phyloP scores from a whole-genome alignment of 345 rosid genomes.

The Anacardium occidentale region DNA sequence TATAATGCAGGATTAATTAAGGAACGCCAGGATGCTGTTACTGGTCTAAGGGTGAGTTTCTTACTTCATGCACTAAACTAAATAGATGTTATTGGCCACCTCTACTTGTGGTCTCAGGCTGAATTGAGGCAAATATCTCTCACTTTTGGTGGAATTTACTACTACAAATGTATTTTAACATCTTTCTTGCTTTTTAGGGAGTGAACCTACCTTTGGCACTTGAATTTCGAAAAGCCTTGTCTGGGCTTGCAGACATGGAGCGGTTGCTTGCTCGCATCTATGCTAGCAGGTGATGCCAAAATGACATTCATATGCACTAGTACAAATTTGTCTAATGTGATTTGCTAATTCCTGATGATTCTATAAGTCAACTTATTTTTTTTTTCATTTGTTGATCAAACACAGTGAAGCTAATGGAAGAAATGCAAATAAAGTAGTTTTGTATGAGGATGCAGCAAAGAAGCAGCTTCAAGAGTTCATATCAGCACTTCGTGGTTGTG shows the following conservation, averaged over 20 bases:
- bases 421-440: constrained; percentile 75
- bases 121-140: constrained; percentile 1
- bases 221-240: constrained; percentile 74
- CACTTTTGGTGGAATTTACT: not conserved
- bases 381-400: constrained; percentile 12
- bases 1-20: constrained; percentile 58
- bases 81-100: not conserved
- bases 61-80: not conserved
- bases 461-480: constrained; percentile 86
- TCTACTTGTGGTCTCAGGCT: not conserved
- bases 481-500: constrained; percentile 83
- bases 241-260: constrained; percentile 94
- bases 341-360: not conserved
- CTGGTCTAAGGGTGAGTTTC: constrained; percentile 67
- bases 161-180: constrained; percentile 8
- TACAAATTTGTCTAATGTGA: not conserved
- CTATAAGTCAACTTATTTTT: not conserved
- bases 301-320: constrained; percentile 13
- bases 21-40: constrained; percentile 95
- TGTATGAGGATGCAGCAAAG: constrained; percentile 91
- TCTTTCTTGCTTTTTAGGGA: constrained; percentile 52
- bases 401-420: constrained; percentile 91
- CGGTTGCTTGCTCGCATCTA: constrained; percentile 79
- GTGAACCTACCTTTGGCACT: constrained; percentile 54
- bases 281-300: constrained; percentile 61